phyloP scores from a whole-genome alignment of 1,284 basidiomycete species.

The Ceratobasidium sp. region DNA sequence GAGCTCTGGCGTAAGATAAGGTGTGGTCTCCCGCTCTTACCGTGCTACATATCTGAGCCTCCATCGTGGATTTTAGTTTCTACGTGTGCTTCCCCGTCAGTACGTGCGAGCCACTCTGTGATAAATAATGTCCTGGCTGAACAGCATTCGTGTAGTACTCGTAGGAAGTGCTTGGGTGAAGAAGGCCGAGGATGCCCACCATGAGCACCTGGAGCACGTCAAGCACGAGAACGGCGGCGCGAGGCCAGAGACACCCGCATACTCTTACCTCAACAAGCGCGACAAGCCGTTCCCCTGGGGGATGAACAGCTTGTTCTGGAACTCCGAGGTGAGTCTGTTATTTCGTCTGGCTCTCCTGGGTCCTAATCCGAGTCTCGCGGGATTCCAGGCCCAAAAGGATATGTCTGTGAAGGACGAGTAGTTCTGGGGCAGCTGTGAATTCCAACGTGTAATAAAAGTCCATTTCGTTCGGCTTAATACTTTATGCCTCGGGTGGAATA shows the following conservation, averaged over 20 bases:
- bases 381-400: conserved; percentile 44
- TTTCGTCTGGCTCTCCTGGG: neutral
- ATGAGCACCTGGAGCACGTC: conserved; percentile 62
- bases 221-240: conserved; percentile 82
- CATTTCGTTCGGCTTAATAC: neutral
- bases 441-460: neutral
- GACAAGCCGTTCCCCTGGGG: conserved; percentile 86
- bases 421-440: neutral
- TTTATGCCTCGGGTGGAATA: neutral
- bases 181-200: conserved; percentile 79
- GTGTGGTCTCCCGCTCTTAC: conserved; percentile 56
- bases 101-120: conserved; percentile 48
- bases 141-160: conserved; percentile 60
- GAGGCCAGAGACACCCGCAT: conserved; percentile 75
- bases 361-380: neutral
- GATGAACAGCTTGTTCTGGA: conserved; percentile 82
- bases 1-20: conserved; percentile 88
- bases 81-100: conserved; percentile 77
- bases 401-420: conserved; percentile 37
- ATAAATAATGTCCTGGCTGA: conserved; percentile 52
- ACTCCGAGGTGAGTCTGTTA: conserved; percentile 66
- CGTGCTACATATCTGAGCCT: conserved; percentile 17
- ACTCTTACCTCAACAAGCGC: conserved; percentile 80
- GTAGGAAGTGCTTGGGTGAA: conserved; percentile 76
- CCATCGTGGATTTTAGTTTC: conserved; percentile 61